phyloP scores from a whole-genome alignment of 257 asterid genomes.

The Vinca minor region DNA sequence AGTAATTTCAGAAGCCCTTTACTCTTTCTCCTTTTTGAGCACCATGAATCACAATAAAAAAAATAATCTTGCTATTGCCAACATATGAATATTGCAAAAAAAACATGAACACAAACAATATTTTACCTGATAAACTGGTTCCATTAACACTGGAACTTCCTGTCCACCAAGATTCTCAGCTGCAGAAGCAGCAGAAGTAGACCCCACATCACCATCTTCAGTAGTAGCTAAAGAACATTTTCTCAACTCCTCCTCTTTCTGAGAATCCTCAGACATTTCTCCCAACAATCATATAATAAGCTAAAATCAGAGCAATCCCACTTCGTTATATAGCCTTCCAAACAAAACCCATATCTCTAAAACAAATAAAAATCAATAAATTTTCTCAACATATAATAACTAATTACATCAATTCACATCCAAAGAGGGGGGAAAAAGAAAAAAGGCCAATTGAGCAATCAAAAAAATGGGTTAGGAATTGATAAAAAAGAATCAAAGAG shows the following conservation, averaged over 20 bases:
- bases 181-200: slow-evolving; percentile 18
- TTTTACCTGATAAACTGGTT: slow-evolving; percentile 37
- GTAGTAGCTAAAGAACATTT: slow-evolving; percentile 48
- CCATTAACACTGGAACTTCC: slow-evolving; percentile 9
- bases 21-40: not conserved
- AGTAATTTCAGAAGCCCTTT: not conserved
- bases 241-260: slow-evolving; percentile 12
- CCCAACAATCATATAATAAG: slow-evolving; percentile 38
- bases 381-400: not conserved
- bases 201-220: slow-evolving; percentile 32
- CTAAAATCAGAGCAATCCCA: slow-evolving; percentile 16
- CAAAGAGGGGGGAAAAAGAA: too few species aligned
- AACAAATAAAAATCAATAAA: slow-evolving; percentile 23
- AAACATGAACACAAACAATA: not conserved
- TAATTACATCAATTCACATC: not conserved
- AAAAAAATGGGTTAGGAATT: not conserved
- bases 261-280: slow-evolving; percentile 50
- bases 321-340: not conserved
- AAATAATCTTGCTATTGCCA: not conserved
- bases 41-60: not conserved
- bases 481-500: not conserved
- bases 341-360: slow-evolving; percentile 38
- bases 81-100: not conserved
- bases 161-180: slow-evolving; percentile 29
- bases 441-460: not conserved